Evolutionary conservation across 495 filamentous ascomycete genomes (phyloP).

Genomic region (Penicillium mononematosum): DNA sequence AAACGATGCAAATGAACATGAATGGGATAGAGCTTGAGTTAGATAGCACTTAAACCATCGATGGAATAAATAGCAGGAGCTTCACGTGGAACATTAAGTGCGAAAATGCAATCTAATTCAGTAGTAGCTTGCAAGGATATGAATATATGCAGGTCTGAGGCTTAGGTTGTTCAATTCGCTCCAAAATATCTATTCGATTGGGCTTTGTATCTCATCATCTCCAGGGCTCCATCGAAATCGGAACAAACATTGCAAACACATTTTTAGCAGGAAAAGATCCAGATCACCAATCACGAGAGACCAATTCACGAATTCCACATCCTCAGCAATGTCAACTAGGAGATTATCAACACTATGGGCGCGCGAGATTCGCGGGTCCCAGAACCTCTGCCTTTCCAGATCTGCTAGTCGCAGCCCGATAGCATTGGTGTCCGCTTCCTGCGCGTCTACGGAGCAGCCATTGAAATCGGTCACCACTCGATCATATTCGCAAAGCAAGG

Average conservation of each 20-base stretch:
- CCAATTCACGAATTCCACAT: conserved; percentile 6
- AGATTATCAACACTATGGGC: conserved; percentile 24
- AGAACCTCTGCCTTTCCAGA: conserved; percentile 13
- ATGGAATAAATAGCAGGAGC: neutral
- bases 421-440: conserved; percentile 1
- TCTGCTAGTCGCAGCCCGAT: conserved; percentile 11
- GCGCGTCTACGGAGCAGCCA: conserved; percentile 3
- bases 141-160: neutral
- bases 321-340: conserved; percentile 20
- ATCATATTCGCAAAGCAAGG: conserved; percentile 18
- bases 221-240: neutral
- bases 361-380: conserved; percentile 18
- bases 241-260: conserved; percentile 40
- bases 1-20: conserved; percentile 8
- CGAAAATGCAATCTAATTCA: neutral
- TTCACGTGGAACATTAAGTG: neutral
- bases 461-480: neutral
- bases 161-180: no score
- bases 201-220: no score
- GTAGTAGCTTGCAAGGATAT: neutral
- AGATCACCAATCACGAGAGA: conserved; percentile 15
- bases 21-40: neutral
- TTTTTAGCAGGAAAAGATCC: conserved; percentile 23
- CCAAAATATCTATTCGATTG: no score
- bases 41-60: neutral